Base-by-base conservation (phyloP, 352 stramenopile genomes). In the Pythium rhizo-oryzae region DNA sequence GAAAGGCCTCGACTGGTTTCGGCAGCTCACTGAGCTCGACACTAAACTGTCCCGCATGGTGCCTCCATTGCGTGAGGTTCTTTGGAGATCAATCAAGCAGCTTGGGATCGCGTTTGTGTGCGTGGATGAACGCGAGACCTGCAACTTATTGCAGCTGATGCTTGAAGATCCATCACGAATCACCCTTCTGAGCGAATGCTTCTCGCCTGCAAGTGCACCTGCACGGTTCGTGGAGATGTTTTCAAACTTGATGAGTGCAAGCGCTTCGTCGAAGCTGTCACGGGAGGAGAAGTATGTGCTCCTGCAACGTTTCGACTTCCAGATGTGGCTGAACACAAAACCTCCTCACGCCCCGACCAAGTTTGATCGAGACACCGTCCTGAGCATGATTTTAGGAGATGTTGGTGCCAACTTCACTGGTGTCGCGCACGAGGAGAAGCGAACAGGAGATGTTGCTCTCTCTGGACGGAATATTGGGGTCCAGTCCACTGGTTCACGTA, bases 151-250 rank as follows among this genome's bases (percentile, higher is more conserved):
- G 28, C 80, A 93, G 55, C 74, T 96, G 2, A 95, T 96, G 89
- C 76, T 96, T 0, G 85, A 96, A 56, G 89, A 96, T 30, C 81
- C 85, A 7, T 91, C 85, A 1, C 78, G 89, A 5, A 93, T 96
- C 44, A 89, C 81, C 15, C 66, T 95, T 35, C 72, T 96, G 0
- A 91, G 81, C 43, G 87, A 94, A 37, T 96, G 89, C 53, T 96
- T 96, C 69, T 90, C 79, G 24, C 89, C 89, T 3, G 82, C 87
- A 16, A 78, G 82, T 8, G 87, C 87, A 1, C 85, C 87, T 9
- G 81, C 80, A 8, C 77, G 80, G 23, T 96, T 95, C 61, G 89
- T 95, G 9, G 85, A 95, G 59, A 94, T 95, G 84, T 96, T 96
- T 67, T 89, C 87, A 0, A 96, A 84, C 62, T 62, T 96, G 18